Evolutionary conservation across 306 rosid species (phyloP), one percentile per base, ranked within the genome.

Genomic region (Mucuna pruriens): DNA sequence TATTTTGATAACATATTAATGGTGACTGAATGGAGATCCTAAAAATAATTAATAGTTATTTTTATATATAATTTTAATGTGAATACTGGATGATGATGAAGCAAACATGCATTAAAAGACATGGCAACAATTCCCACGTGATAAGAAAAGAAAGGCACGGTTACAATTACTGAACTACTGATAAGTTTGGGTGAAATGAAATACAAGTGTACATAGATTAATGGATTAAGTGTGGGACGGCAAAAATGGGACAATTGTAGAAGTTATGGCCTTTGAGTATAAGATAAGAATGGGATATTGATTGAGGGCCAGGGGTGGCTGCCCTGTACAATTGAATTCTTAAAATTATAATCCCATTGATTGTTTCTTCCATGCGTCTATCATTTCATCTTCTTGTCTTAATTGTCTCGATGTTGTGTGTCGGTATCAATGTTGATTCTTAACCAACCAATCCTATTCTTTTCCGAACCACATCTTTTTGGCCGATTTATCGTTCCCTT

Each of bases 391-490:
- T 64, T 67, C 52, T 15, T 44, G 40, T 42, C 57, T 64, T 75
- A 52, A 71, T 73, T 80, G 90, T 83, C 80, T 65, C 64, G 48
- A 81, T 52, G 55, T 72, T 82, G 44, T 79, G 81, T 82, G 90
- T 89, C 84, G 82, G 90, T 80, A 73, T 84, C 85, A 85, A 71
- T 85, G 89, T 81, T 83, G 86, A 90, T 85, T 84, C 91, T 79
- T 65, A 69, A 72, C 88, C 88, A 78, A 84, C 88, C 90, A 79
- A 84, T 79, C 78, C 79, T 44, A 79, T 74, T 58, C 81, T 73
- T 75, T 71, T 55, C 68, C 84, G 16, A 44, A 73, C 80, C 84
- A 69, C 84, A 74, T 62, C 62, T 77, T 71, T 54, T 55, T 71
- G 78, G 45, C 80, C 10, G 10, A 39, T 63, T 72, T 63, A 63